phyloP scores from a whole-genome alignment of 768 basidiomycete genomes.

The Suillus paluster region DNA sequence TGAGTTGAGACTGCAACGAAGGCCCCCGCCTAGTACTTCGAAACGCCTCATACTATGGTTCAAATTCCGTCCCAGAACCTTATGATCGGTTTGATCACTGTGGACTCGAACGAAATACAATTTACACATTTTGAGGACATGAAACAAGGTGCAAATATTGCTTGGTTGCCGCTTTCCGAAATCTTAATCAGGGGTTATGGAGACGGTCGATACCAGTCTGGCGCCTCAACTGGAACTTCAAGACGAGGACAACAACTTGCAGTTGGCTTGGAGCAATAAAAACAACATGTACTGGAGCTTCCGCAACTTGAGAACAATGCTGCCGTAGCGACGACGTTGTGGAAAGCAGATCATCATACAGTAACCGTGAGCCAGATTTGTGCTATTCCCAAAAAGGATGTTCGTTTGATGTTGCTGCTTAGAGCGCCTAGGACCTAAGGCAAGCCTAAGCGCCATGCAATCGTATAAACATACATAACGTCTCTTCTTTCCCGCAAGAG shows the following conservation, averaged over 20 bases:
- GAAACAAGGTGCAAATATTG: background rate
- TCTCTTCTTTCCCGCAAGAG: slow-evolving; percentile 2
- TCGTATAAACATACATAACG: background rate
- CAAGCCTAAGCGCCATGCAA: background rate
- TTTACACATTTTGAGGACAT: background rate
- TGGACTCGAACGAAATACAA: background rate
- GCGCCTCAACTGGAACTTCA: background rate
- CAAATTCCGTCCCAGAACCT: background rate
- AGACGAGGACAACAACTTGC: background rate
- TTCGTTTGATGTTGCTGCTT: slow-evolving; percentile 9
- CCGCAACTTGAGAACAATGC: background rate
- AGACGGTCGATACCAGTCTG: background rate
- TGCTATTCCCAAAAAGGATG: slow-evolving; percentile 10
- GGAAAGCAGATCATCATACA: background rate
- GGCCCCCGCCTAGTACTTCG: no score
- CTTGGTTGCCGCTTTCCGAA: background rate
- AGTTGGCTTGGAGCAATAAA: background rate
- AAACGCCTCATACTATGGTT: background rate
- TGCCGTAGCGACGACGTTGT: background rate
- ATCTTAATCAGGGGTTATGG: background rate
- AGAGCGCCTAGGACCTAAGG: background rate
- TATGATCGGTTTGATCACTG: background rate
- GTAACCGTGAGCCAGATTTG: no score
- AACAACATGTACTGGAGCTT: background rate
- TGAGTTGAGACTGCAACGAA: background rate